A percentile compares a stretch with the other conserved stretches of the same genome.
These are phyloP conservation scores for Mortierella sp. DNA, from an alignment of 371 early-diverging fungal genomes.

Conservation along the genomic window DNA sequence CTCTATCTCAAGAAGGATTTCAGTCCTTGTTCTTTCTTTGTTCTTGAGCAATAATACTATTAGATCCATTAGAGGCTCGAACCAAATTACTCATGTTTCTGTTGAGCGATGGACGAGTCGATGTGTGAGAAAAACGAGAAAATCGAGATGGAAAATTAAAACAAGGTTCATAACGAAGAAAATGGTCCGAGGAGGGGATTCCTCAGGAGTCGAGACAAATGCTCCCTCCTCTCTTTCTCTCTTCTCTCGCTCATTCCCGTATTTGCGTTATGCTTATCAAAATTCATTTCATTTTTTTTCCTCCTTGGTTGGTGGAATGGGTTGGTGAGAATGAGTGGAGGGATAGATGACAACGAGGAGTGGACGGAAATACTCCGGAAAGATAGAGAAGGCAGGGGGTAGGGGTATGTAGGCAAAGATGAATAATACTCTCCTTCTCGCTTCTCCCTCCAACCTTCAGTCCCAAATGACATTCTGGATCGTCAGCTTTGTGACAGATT, in stretches of 20 bases:
- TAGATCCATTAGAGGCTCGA: not conserved
- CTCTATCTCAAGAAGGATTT: too few relatives aligned
- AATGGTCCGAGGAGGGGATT: too few relatives aligned
- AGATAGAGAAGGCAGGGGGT: too few relatives aligned
- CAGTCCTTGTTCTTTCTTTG: too few relatives aligned
- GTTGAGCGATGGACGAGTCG: slow-evolving; percentile 5
- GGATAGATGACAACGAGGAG: slow-evolving; percentile 2
- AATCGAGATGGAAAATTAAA: slow-evolving; percentile 6
- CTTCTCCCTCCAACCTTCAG: too few relatives aligned
- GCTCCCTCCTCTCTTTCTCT: not conserved
- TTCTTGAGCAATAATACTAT: not conserved
- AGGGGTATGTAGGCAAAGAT: too few relatives aligned
- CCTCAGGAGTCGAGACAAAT: not conserved
- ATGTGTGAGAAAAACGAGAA: not conserved
- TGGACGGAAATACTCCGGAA: slow-evolving; percentile 10
- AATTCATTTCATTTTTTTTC: not conserved
- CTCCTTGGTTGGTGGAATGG: slow-evolving; percentile 4
- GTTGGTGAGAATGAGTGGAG: not conserved
- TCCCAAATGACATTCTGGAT: too few relatives aligned
- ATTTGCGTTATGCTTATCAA: not conserved
- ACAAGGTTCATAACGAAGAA: not conserved
- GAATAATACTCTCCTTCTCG: too few relatives aligned
- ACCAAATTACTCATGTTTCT: too few relatives aligned
- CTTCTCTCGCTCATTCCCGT: not conserved
- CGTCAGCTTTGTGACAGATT: too few relatives aligned